phyloP scores from a whole-genome alignment of 2,329 filamentous ascomycete species.

The Verticillium zaregamsianum region DNA sequence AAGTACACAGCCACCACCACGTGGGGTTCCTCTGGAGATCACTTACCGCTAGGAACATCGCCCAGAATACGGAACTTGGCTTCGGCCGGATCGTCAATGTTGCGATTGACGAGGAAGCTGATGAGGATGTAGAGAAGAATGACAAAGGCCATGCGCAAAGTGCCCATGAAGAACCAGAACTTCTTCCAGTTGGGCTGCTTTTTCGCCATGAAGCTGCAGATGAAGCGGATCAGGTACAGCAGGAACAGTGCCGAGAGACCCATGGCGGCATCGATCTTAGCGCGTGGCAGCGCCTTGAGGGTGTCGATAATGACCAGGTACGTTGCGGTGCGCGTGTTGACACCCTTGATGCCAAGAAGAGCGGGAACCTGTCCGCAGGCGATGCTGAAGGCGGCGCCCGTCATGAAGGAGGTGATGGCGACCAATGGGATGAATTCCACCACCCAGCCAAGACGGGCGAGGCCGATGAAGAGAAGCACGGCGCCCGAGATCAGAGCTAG shows the following conservation, averaged over 20 bases:
- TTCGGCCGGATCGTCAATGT: conserved; percentile 43
- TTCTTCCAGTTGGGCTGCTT: conserved; percentile 63
- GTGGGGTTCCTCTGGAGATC: not conserved
- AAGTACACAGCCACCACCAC: not conserved
- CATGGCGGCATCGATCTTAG: conserved; percentile 65
- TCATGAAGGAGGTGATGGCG: conserved; percentile 47
- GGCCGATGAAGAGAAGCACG: conserved; percentile 39
- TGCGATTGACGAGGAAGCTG: conserved; percentile 65
- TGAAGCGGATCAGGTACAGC: conserved; percentile 60
- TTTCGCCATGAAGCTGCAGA: conserved; percentile 61
- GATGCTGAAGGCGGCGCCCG: conserved; percentile 46
- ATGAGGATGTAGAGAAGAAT: conserved; percentile 77
- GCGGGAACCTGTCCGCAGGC: conserved; percentile 42
- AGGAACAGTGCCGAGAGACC: conserved; percentile 63
- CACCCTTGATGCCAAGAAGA: conserved; percentile 35
- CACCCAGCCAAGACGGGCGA: conserved; percentile 44
- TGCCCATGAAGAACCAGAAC: conserved; percentile 73
- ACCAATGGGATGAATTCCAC: conserved; percentile 48
- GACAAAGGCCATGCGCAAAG: conserved; percentile 74
- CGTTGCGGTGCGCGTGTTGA: conserved; percentile 40
- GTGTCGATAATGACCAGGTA: conserved; percentile 42
- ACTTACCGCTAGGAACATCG: conserved; percentile 61
- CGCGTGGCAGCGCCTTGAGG: conserved; percentile 31
- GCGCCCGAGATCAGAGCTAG: conserved; percentile 40
- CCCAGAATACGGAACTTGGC: conserved; percentile 63